Base-by-base conservation (phyloP, 805 yeast genomes). In the Monosporozyma aquatica region DNA sequence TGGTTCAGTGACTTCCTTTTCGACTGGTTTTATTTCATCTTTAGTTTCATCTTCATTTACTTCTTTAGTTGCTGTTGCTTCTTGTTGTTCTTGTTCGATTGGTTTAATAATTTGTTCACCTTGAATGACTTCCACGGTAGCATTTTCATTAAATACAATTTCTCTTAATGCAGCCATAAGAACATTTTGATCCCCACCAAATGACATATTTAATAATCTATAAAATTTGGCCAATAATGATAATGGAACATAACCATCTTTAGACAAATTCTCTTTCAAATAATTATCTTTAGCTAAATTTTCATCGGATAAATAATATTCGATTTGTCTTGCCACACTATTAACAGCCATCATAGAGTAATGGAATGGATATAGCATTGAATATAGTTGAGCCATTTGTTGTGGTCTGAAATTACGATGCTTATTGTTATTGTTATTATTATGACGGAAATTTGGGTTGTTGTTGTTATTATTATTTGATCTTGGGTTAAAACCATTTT, bases 231-330 rank as follows among this genome's bases (percentile, higher is more conserved):
- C 45, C 25, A 59, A 52, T 25, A 57, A 42, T 11, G 58, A 39
- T 15, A 59, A 46, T 30, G 65, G 58, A 23, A 53, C 62, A 35
- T 49, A 61, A 23, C 65, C 65, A 11, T 61, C 61, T 14, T 49
- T 49, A 9, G 58, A 54, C 32, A 90, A 84, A 55, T 83, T 84
- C 50, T 77, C 74, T 64, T 95, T 78, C 64, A 92, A 71, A 59
- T 67, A 90, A 40, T 80, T 68, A 66, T 92, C 98, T 65, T 87
- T 84, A 53, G 82, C 70, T 64, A 92, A 71, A 64, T 92, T 92
- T 54, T 87, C 95, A 40, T 80, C 70, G 24, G 94, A 81, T 67
- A 92, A 84, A 64, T 92, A 92, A 69, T 92, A 92, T 59, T 86
- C 92, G 41, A 90, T 69, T 69, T 89, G 97, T 46, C 57, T 56